Evolutionary conservation across 371 early-diverging fungal genomes (phyloP), one percentile per base, ranked within the genome.

Genomic region (Mortierella sp.): DNA sequence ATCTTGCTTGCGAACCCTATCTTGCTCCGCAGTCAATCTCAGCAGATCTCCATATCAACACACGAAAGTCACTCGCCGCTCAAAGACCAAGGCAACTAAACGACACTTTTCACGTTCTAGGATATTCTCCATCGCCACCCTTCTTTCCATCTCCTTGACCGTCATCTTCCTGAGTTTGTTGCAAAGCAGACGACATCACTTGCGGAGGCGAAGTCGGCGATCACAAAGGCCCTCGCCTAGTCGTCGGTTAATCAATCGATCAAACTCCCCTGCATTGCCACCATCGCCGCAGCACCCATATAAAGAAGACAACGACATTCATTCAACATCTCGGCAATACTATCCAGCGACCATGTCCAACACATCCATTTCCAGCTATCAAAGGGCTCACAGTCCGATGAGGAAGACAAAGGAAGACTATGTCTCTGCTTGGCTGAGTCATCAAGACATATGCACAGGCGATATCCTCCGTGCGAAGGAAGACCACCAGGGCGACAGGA

Each of bases 131-230:
- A 49, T 67, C 46, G 54, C 70, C 23, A 69, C 76, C 1, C 58
- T 75, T 23, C 69, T 75, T 27, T 68, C 76, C 11, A 60, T 75
- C 34, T 32, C 76, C 5, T 30, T 75, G 32, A 64, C 76, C 2
- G 50, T 64, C 19, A 60, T 75, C 41, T 19, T 75, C 5, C 70
- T 75, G 43, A 69, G 69, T 37, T 56, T 75, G 17, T 50, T 69
- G 43, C 76, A 75, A 28, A 56, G 39, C 30, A 54, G 70, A 26
- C 46, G 69, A 32, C 60, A 52, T 2, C 41, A 28, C 26, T 48
- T 75, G 30, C 62, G 51, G n/a, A 60, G 59, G 44, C 30, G n/a
- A 32, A 47, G 44, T 44, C 21, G 19, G 4, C 21, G 19, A 4
- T 6, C 17, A n/a, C 17, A 34, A 34, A 34, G 14, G 14, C 37